phyloP scores from a whole-genome alignment of 2,329 filamentous ascomycete genomes.

The Xylariaceae sp. region DNA sequence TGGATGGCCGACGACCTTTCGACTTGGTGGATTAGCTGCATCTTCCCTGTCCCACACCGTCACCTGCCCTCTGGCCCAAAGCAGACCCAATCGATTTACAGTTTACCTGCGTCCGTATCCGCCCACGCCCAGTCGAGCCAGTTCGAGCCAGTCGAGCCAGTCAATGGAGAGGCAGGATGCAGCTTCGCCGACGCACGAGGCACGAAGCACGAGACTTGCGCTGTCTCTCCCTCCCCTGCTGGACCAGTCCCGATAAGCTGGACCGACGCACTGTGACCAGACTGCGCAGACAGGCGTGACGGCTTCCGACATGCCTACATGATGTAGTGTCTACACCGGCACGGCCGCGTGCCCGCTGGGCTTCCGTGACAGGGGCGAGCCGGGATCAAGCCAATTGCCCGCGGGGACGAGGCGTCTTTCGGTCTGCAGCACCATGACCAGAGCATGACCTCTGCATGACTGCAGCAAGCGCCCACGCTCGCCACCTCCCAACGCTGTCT shows the following conservation, averaged over 20 bases:
- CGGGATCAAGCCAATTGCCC: constrained; percentile 9
- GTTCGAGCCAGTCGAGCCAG: no score
- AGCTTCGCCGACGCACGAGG: constrained; percentile 8
- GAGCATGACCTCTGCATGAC: no score
- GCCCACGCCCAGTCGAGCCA: no score
- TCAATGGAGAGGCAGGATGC: neutral
- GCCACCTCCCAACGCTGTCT: neutral
- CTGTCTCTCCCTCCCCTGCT: constrained; percentile 16
- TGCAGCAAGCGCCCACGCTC: constrained; percentile 1
- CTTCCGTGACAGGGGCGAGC: neutral
- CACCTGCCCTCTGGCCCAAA: no score
- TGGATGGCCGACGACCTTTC: no score
- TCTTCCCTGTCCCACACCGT: no score
- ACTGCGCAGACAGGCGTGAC: constrained; percentile 19
- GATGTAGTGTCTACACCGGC: neutral
- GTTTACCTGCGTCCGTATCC: no score
- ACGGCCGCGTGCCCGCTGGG: no score
- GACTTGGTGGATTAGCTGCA: no score
- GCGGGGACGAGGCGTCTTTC: constrained; percentile 4
- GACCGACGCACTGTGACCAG: constrained; percentile 32
- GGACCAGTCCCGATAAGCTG: constrained; percentile 25
- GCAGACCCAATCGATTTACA: no score
- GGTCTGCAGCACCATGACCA: neutral
- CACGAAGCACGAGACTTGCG: constrained; percentile 20
- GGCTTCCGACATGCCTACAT: constrained; percentile 14